These are phyloP conservation scores for carrot (Daucus carota) DNA, from an alignment of 129 eudicot genomes.

Conservation along the genomic window DNA sequence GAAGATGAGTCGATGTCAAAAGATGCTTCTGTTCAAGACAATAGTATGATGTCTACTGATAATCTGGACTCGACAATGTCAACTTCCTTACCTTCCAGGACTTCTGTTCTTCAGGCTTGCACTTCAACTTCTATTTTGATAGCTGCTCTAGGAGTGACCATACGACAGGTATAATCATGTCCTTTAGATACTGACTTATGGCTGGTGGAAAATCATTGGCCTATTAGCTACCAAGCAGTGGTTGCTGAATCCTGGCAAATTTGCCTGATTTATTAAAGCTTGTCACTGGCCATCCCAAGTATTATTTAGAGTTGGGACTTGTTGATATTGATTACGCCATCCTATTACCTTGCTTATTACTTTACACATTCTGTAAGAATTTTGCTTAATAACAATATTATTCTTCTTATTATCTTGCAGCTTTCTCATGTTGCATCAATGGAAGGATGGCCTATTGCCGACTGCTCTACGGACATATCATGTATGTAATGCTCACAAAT, in stretches of 20 bases:
- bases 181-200: not conserved
- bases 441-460: constrained; percentile 64
- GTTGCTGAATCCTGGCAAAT: not conserved
- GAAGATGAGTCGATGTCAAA: constrained; percentile 11
- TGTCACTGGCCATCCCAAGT: too few species aligned
- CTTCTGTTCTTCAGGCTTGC: constrained; percentile 82
- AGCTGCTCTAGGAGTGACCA: constrained; percentile 48
- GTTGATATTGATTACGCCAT: not conserved
- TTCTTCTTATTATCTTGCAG: constrained; percentile 29
- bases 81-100: constrained; percentile 47
- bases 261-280: not conserved
- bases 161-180: constrained; percentile 62
- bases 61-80: constrained; percentile 30
- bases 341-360: not conserved
- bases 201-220: not conserved
- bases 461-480: constrained; percentile 57
- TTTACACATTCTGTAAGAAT: not conserved
- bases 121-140: constrained; percentile 58
- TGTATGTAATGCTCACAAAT: constrained; percentile 33
- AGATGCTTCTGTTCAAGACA: constrained; percentile 16
- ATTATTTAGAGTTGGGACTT: not conserved
- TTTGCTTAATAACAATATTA: not conserved
- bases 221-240: not conserved
- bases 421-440: constrained; percentile 73
- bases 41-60: constrained; percentile 14